phyloP scores from a whole-genome alignment of 495 filamentous ascomycete species.

The Aspergillus haitiensis region DNA sequence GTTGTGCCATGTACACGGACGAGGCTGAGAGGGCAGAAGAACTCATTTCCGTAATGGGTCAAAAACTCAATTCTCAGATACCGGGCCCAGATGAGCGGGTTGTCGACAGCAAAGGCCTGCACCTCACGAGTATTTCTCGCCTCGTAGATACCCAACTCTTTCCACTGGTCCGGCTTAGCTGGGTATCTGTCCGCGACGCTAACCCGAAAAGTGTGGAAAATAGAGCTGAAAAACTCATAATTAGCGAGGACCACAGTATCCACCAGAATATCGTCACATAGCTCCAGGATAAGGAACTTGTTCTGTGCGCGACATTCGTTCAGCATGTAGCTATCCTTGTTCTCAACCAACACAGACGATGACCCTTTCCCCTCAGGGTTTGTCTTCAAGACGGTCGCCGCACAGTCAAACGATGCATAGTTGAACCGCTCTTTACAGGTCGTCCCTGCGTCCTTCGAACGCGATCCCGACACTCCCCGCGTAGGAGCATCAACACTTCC shows the following conservation, averaged over 20 bases:
- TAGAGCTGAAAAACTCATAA: constrained; percentile 98
- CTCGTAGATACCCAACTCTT: constrained; percentile 81
- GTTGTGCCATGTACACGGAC: constrained; percentile 91
- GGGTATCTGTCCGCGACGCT: constrained; percentile 93
- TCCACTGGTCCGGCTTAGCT: constrained; percentile 89
- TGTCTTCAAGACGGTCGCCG: constrained; percentile 88
- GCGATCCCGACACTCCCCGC: constrained; percentile 38
- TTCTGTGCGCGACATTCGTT: constrained; percentile 84
- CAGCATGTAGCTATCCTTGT: constrained; percentile 98
- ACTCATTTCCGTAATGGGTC: constrained; percentile 92
- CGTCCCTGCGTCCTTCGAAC: constrained; percentile 89
- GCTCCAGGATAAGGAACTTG: constrained; percentile 91
- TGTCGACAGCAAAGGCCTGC: constrained; percentile 88
- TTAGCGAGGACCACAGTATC: constrained; percentile 96
- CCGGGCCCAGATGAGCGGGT: constrained; percentile 92
- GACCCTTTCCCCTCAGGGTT: constrained; percentile 80
- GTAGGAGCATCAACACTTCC: constrained; percentile 27
- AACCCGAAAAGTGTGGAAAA: constrained; percentile 85
- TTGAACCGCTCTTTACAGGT: constrained; percentile 96
- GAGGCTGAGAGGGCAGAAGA: constrained; percentile 89
- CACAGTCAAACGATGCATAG: constrained; percentile 95
- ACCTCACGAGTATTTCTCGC: constrained; percentile 89
- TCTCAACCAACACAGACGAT: constrained; percentile 86
- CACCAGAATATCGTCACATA: constrained; percentile 88
- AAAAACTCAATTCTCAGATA: constrained; percentile 91